Conservation (phyloP, 2,329 filamentous ascomycete species). For the Xylariaceae sp. region DNA sequence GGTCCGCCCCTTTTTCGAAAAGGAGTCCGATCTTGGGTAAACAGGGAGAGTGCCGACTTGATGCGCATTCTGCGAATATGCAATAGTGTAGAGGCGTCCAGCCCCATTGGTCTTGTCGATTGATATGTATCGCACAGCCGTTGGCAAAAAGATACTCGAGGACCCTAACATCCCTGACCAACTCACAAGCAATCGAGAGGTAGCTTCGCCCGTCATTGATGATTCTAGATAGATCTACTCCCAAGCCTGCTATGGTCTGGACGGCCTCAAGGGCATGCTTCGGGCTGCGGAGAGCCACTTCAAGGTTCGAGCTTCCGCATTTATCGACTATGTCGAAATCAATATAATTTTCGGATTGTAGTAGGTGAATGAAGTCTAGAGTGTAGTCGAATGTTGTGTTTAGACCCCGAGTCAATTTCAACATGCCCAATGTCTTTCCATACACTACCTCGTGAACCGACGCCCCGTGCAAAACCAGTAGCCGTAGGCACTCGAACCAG, state of each 20-base stretch:
- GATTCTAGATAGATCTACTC: background rate
- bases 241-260: background rate
- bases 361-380: background rate
- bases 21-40: background rate
- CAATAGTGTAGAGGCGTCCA: conserved; percentile 3
- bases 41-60: too few relatives aligned
- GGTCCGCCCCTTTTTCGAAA: background rate
- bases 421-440: background rate
- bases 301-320: background rate
- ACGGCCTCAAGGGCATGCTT: background rate
- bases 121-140: background rate
- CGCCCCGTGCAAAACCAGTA: background rate
- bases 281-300: background rate
- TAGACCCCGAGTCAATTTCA: background rate
- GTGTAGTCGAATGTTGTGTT: background rate
- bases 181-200: background rate
- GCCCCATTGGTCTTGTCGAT: conserved; percentile 1
- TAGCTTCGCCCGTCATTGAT: conserved; percentile 2
- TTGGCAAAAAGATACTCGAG: conserved; percentile 1
- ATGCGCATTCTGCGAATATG: background rate
- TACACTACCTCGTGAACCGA: background rate
- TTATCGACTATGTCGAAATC: background rate
- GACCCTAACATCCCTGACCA: background rate
- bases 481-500: background rate
- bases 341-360: background rate